A percentile compares a stretch with the other conserved stretches of the same genome.
These are phyloP conservation scores for Xylariaceae sp. DNA, from an alignment of 2,329 filamentous ascomycete species.

Conservation along the genomic window DNA sequence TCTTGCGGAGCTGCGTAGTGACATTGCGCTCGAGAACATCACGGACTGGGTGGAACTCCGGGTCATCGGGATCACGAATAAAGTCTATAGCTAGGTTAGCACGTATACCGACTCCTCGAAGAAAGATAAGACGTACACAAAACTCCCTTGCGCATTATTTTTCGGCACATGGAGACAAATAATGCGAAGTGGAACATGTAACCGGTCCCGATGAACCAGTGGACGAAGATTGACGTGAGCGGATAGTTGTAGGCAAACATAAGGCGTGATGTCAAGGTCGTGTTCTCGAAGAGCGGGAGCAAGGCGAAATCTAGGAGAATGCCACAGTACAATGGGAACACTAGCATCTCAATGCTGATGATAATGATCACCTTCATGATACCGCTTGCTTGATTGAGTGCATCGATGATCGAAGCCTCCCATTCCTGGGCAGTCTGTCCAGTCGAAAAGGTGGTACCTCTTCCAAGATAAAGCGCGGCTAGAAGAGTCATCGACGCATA, in stretches of 20 bases:
- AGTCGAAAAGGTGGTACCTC: conserved; percentile 62
- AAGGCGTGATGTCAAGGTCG: conserved; percentile 70
- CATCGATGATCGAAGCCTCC: conserved; percentile 76
- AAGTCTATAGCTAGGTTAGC: conserved; percentile 59
- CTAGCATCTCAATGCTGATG: conserved; percentile 98
- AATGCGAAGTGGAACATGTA: conserved; percentile 99
- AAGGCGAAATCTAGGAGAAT: conserved; percentile 83
- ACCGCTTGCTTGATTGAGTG: conserved; percentile 86
- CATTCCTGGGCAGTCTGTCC: conserved; percentile 52
- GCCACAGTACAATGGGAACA: conserved; percentile 94
- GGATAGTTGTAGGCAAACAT: conserved; percentile 74
- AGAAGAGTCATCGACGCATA: conserved; percentile 71
- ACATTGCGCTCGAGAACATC: conserved; percentile 93
- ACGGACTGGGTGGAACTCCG: conserved; percentile 94
- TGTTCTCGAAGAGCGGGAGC: conserved; percentile 79
- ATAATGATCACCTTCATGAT: conserved; percentile 98
- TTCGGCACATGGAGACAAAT: conserved; percentile 98
- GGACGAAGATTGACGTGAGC: conserved; percentile 87
- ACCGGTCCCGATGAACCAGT: conserved; percentile 97
- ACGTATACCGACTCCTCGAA: background rate
- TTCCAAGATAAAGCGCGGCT: conserved; percentile 73
- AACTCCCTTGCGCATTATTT: conserved; percentile 92
- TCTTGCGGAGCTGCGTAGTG: conserved; percentile 89
- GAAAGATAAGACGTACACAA: conserved; percentile 58
- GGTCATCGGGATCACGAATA: conserved; percentile 95